Evolutionary conservation across 2,329 filamentous ascomycete genomes (phyloP), one percentile per base, ranked within the genome.

Genomic region (Ophiostoma angusticollis): DNA sequence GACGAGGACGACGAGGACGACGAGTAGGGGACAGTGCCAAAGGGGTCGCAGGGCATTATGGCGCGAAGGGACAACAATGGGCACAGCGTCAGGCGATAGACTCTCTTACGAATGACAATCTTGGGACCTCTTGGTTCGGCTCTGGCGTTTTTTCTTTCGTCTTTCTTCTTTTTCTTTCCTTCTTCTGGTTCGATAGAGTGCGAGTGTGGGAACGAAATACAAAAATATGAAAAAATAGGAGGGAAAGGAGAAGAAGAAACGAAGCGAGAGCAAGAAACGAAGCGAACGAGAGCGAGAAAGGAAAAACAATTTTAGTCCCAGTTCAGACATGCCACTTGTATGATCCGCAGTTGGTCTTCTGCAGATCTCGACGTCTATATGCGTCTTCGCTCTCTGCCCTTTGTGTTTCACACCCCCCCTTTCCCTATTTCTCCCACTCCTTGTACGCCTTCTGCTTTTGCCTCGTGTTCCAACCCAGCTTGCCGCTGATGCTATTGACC

Each of bases 381-480:
- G 30, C 29, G 14, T 19, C 31, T 13, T 9, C 11, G 25, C 6
- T 5, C 12, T 13, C 5, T 28, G 11, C 11, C 25, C 6, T 9
- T 9, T 13, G 12, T 28, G 25, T 28, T 28, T 24, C 18, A 33
- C 17, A 8, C n/a, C 13, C 22, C 13, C 9, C 44, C 29, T 48
- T 37, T 47, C 6, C 46, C 27, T 43, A 47, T 17, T 46, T 56
- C 8, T 63, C 58, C 68, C 67, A 73, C 45, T 62, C 57, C 53
- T 62, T 65, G 44, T 60, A 73, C 2, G 60, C 63, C 55, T 85
- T 87, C 56, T 86, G 82, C 58, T 79, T 78, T 59, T 85, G 78
- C 46, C 82, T 61, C 47, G 78, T 84, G 52, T 87, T 89, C 82
- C 82, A 89, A 23, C 82, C 80, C 50, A 89, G 58, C 56, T 85